A percentile compares a stretch with the other conserved stretches of the same genome.
These are phyloP conservation scores for Gomphus bonarii DNA, from an alignment of 1,284 basidiomycete genomes.

Conservation along the genomic window DNA sequence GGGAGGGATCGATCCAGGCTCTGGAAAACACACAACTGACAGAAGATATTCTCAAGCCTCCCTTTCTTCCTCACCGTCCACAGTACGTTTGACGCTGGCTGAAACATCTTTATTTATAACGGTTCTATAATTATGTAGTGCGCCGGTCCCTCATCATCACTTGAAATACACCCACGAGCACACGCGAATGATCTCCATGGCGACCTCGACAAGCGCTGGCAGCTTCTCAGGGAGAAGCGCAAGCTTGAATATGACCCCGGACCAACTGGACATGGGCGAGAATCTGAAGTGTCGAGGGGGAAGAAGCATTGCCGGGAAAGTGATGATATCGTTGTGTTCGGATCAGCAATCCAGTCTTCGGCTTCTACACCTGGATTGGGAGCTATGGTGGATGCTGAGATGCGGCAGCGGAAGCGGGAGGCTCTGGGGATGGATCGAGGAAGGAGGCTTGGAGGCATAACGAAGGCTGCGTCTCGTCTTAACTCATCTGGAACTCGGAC, in stretches of 20 bases:
- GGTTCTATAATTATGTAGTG: background rate
- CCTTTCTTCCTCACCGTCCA: background rate
- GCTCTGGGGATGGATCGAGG: constrained; percentile 25
- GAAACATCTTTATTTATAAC: constrained; percentile 12
- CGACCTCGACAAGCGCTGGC: background rate
- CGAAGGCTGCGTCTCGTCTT: background rate
- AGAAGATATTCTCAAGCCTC: background rate
- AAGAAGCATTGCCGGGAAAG: background rate
- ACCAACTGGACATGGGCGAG: background rate
- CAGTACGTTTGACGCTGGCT: constrained; percentile 9
- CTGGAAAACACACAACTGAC: constrained; percentile 7
- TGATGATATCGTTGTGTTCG: background rate
- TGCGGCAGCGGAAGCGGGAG: constrained; percentile 37
- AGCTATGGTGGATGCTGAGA: constrained; percentile 34
- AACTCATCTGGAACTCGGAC: background rate
- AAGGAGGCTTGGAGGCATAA: constrained; percentile 12
- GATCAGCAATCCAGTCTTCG: background rate
- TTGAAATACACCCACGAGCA: no score
- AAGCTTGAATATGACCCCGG: background rate
- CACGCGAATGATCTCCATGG: constrained; percentile 10
- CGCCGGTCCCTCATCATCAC: no score
- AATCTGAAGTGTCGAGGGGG: background rate
- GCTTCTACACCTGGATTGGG: constrained; percentile 21
- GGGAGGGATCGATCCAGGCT: background rate
- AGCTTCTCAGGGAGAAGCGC: background rate